Base-by-base conservation (phyloP, 805 yeast species). In the Grigorovia yakushimaensis region DNA sequence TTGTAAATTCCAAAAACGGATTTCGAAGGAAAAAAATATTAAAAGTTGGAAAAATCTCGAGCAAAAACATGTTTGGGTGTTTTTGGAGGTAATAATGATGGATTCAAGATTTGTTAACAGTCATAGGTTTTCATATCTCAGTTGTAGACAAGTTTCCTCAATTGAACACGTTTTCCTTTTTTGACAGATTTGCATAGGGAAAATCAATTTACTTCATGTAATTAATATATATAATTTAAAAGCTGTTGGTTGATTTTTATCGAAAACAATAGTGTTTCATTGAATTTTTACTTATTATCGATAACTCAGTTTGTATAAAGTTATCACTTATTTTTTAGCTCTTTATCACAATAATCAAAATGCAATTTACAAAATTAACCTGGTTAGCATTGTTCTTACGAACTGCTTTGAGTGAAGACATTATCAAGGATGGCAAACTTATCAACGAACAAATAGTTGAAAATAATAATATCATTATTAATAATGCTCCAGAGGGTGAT, bases 321-420 rank as follows among this genome's bases (percentile, higher is more conserved):
- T n/a, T n/a, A n/a, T n/a, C n/a, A n/a, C n/a, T n/a, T n/a, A n/a
- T n/a, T n/a, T n/a, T n/a, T n/a, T n/a, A n/a, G n/a, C n/a, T n/a
- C n/a, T n/a, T n/a, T n/a, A n/a, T n/a, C n/a, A n/a, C n/a, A n/a
- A n/a, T n/a, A n/a, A n/a, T n/a, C 11, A 11, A 11, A 11, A 49
- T 51, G 54, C 49, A 37, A 41, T 50, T 51, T 11, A 22, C 44
- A 15, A 44, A 37, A 17, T 18, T 49, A 7, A 42, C 48, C n/a
- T 44, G 43, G 24, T 38, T 48, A 15, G 27, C 51, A 10, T 27
- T 45, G 30, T 36, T 52, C n/a, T 23, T 44, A 7, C n/a, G 15
- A 33, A 15, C 17, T 6, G 37, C 18, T 33, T 15, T 33, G n/a
- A n/a, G 18, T 33, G 7, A 33, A 33, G 37, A 33, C 11, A 33